Percentiles rank a stretch among this genome's conserved stretches.
Evolutionary conservation across 1,284 basidiomycete genomes (phyloP).

Genomic region (Cystobasidiaceae sp.): DNA sequence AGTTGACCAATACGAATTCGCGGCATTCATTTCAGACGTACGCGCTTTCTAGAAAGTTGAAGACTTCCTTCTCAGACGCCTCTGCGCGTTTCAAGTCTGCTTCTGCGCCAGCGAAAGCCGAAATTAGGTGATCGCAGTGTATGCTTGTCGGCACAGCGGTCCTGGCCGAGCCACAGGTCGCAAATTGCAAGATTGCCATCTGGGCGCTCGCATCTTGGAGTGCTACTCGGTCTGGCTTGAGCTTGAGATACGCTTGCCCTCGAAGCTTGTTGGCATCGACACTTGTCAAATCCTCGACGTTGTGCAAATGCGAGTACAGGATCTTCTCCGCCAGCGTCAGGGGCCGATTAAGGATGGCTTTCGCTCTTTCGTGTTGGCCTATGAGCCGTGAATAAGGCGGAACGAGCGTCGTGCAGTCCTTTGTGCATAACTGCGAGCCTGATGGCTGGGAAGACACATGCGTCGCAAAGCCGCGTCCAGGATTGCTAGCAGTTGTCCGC

Average conservation of each 20-base stretch:
- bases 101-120: slow-evolving; percentile 65
- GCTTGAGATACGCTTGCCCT: slow-evolving; percentile 84
- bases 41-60: slow-evolving; percentile 94
- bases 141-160: slow-evolving; percentile 81
- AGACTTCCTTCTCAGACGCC: slow-evolving; percentile 88
- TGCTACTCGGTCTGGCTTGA: slow-evolving; percentile 87
- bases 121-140: slow-evolving; percentile 91
- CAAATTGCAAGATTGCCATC: slow-evolving; percentile 91
- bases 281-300: slow-evolving; percentile 66
- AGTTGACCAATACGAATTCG: background rate
- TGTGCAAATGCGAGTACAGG: slow-evolving; percentile 83
- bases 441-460: slow-evolving; percentile 1
- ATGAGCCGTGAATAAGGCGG: slow-evolving; percentile 81
- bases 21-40: slow-evolving; percentile 1
- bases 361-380: slow-evolving; percentile 67
- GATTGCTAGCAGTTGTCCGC: background rate
- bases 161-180: slow-evolving; percentile 84
- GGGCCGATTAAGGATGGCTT: slow-evolving; percentile 64
- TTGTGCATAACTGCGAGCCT: slow-evolving; percentile 49
- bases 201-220: slow-evolving; percentile 99
- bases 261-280: slow-evolving; percentile 60
- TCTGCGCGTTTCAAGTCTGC: slow-evolving; percentile 81
- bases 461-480: slow-evolving; percentile 9
- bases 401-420: slow-evolving; percentile 71
- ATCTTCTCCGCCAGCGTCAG: slow-evolving; percentile 97